A percentile compares a stretch with the other conserved stretches of the same genome.
Conservation (phyloP, 805 yeast species). For the Wickerhamomyces sydowiorum region DNA sequence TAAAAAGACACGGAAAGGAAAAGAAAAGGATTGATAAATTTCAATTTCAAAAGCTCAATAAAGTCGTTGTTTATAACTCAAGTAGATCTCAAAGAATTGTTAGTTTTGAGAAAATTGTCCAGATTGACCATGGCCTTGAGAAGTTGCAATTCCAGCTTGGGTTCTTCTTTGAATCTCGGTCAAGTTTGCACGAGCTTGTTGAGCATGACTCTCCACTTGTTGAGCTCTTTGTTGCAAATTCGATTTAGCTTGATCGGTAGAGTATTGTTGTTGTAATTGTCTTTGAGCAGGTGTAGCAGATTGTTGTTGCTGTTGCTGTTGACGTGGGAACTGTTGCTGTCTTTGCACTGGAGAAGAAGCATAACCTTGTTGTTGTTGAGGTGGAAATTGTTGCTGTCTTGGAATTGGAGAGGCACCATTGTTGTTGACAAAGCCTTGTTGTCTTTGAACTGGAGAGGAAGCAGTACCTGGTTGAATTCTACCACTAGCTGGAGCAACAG, state of each 20-base stretch:
- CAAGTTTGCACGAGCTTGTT: not conserved
- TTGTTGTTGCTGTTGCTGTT: no score
- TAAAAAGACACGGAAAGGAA: not conserved
- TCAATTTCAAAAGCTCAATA: no score
- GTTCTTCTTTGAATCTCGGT: not conserved
- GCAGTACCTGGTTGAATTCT: not conserved
- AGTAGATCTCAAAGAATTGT: no score
- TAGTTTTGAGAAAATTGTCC: not conserved
- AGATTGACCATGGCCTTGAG: not conserved
- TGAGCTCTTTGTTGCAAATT: slow-evolving; percentile 1
- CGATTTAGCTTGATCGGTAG: not conserved
- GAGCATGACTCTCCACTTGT: not conserved
- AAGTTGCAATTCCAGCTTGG: not conserved
- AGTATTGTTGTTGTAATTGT: not conserved
- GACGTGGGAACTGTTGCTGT: no score
- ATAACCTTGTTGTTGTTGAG: no score
- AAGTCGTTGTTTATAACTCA: no score
- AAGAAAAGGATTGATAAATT: not conserved
- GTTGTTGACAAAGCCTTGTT: not conserved
- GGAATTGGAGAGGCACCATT: no score
- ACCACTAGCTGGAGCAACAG: not conserved
- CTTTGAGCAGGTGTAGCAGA: no score
- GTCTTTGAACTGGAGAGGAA: not conserved
- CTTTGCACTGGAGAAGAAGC: not conserved
- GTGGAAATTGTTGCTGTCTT: not conserved